Evolutionary conservation across 2,329 filamentous ascomycete genomes (phyloP).

Genomic region (Trichophyton simii): DNA sequence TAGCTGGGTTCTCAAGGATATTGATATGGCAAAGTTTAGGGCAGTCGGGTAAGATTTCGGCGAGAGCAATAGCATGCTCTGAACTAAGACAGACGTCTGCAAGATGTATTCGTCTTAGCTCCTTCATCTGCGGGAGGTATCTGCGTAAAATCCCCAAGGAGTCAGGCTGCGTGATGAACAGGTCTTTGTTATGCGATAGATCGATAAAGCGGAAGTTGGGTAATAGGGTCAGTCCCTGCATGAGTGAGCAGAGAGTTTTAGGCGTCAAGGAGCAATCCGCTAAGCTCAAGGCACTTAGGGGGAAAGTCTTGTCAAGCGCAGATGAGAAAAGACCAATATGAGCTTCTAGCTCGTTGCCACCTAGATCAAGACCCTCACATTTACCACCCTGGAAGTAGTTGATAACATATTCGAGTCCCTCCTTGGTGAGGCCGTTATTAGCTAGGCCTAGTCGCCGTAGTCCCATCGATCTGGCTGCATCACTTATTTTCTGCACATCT

Average conservation of each 20-base stretch:
- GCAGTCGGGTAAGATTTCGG: slow-evolving; percentile 80
- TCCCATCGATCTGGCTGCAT: slow-evolving; percentile 66
- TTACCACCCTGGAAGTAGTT: slow-evolving; percentile 62
- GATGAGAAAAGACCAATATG: slow-evolving; percentile 31
- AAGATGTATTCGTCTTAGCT: slow-evolving; percentile 74
- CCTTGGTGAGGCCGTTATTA: slow-evolving; percentile 62
- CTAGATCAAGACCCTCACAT: slow-evolving; percentile 80
- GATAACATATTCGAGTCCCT: slow-evolving; percentile 62
- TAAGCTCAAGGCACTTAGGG: slow-evolving; percentile 70
- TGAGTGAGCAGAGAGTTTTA: slow-evolving; percentile 56
- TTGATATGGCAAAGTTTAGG: slow-evolving; percentile 72
- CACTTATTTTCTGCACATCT: slow-evolving; percentile 64
- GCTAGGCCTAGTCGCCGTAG: slow-evolving; percentile 70
- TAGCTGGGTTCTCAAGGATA: slow-evolving; percentile 60
- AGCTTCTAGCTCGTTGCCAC: slow-evolving; percentile 62
- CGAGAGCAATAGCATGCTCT: slow-evolving; percentile 79
- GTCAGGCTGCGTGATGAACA: slow-evolving; percentile 64
- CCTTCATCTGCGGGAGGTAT: slow-evolving; percentile 67
- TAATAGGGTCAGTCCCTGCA: slow-evolving; percentile 60
- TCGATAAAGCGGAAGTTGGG: slow-evolving; percentile 76
- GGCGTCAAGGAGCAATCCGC: slow-evolving; percentile 73
- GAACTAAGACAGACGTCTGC: slow-evolving; percentile 71
- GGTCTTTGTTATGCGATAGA: slow-evolving; percentile 71
- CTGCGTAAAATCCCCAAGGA: slow-evolving; percentile 63
- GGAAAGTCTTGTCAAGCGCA: slow-evolving; percentile 31